Percentiles rank a stretch among this genome's conserved stretches.
These are phyloP conservation scores for Erythrophleum ivorense DNA, from an alignment of 331 rosid genomes.

Conservation along the genomic window DNA sequence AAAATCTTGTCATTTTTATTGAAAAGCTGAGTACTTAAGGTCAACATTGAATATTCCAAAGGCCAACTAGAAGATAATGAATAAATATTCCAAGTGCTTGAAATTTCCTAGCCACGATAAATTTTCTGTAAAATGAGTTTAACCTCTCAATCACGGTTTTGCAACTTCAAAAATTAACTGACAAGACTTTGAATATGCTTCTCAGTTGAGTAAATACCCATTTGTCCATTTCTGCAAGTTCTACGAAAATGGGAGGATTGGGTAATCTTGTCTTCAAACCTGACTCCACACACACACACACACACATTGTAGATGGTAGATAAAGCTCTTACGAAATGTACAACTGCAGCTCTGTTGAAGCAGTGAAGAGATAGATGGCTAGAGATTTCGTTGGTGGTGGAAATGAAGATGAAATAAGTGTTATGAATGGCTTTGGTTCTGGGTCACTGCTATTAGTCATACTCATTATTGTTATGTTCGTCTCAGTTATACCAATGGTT, in stretches of 20 bases:
- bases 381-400: background rate
- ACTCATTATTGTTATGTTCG: conserved; percentile 42
- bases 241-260: background rate
- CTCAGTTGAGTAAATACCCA: background rate
- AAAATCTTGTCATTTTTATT: no score
- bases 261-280: background rate
- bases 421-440: background rate
- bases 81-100: background rate
- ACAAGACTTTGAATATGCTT: no score
- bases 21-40: no score
- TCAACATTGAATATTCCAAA: no score
- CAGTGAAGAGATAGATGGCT: background rate
- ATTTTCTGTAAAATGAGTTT: background rate
- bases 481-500: conserved; percentile 42
- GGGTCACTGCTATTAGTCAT: conserved; percentile 19
- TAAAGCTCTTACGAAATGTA: no score
- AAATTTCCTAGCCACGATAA: background rate
- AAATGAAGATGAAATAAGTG: background rate
- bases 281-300: background rate
- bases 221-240: background rate
- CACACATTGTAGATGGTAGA: no score
- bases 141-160: no score
- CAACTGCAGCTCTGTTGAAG: background rate
- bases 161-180: no score
- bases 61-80: no score